Conservation (phyloP, 768 basidiomycete species). For the Phaeotremella fagi region DNA sequence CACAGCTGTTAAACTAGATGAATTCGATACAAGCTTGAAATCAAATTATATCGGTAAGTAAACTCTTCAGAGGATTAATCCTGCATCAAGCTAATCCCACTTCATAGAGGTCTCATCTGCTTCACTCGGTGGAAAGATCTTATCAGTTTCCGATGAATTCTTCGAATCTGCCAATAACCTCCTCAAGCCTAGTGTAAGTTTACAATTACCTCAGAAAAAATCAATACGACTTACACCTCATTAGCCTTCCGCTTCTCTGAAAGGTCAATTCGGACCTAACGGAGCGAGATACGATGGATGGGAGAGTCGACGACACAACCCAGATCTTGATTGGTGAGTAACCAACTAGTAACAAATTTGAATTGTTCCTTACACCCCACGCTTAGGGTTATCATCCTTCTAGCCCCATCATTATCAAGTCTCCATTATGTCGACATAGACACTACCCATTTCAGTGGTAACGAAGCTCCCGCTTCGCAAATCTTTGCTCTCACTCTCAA, state of each 20-base stretch:
- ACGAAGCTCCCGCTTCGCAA: constrained; percentile 64
- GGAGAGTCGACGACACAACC: constrained; percentile 88
- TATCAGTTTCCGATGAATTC: constrained; percentile 87
- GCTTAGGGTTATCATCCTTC: constrained; percentile 77
- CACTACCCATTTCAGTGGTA: constrained; percentile 89
- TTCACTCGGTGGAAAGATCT: constrained; percentile 69
- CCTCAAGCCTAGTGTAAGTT: constrained; percentile 70
- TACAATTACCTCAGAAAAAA: neutral
- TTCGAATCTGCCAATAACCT: constrained; percentile 83
- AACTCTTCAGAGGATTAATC: no score
- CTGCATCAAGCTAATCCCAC: neutral
- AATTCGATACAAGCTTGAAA: constrained; percentile 30
- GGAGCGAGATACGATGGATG: constrained; percentile 92
- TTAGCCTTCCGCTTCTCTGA: constrained; percentile 78
- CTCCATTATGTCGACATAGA: constrained; percentile 87
- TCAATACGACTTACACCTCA: neutral
- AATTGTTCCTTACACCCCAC: neutral
- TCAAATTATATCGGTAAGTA: constrained; percentile 16
- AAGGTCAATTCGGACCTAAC: constrained; percentile 95
- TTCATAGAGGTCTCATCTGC: constrained; percentile 78
- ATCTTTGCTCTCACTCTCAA: constrained; percentile 56
- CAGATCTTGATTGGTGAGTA: constrained; percentile 74
- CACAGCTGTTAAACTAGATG: no score
- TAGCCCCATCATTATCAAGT: constrained; percentile 66
- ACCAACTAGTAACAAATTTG: neutral